Conservation (phyloP, 345 rosid genomes). For the Trapa bicornis region DNA sequence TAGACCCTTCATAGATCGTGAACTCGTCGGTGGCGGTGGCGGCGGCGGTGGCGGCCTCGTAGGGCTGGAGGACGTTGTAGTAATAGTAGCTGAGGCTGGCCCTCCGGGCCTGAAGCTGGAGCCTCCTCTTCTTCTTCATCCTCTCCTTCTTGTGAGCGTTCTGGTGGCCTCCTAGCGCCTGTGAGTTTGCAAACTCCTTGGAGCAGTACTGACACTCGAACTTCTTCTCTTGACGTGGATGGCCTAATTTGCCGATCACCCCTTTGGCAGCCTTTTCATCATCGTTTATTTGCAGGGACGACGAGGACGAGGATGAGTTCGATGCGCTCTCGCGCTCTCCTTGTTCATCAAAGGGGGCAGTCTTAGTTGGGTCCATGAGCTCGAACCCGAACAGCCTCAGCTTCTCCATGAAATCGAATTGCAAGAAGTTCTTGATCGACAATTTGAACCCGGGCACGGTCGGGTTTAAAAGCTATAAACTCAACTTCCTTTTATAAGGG, state of each 20-base stretch:
- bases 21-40: background rate
- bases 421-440: no score
- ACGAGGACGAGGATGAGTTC: conserved; percentile 20
- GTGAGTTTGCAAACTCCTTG: conserved; percentile 83
- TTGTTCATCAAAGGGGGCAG: conserved; percentile 9
- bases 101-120: conserved; percentile 79
- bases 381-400: conserved; percentile 78
- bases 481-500: background rate
- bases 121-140: conserved; percentile 79
- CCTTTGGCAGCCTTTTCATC: no score
- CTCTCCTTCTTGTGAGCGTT: conserved; percentile 98
- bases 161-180: conserved; percentile 96
- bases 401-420: conserved; percentile 1
- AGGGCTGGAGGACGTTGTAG: conserved; percentile 21
- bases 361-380: conserved; percentile 18
- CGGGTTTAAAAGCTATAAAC: no score
- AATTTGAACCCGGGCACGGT: no score
- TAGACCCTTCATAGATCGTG: conserved; percentile 2
- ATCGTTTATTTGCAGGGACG: no score
- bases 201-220: conserved; percentile 88
- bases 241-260: background rate
- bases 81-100: conserved; percentile 68
- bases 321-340: conserved; percentile 45
- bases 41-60: background rate
- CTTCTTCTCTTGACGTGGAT: conserved; percentile 41